A percentile compares a stretch with the other conserved stretches of the same genome.
Conservation (phyloP, 208 protist species). For the Pavlovales sp. region DNA sequence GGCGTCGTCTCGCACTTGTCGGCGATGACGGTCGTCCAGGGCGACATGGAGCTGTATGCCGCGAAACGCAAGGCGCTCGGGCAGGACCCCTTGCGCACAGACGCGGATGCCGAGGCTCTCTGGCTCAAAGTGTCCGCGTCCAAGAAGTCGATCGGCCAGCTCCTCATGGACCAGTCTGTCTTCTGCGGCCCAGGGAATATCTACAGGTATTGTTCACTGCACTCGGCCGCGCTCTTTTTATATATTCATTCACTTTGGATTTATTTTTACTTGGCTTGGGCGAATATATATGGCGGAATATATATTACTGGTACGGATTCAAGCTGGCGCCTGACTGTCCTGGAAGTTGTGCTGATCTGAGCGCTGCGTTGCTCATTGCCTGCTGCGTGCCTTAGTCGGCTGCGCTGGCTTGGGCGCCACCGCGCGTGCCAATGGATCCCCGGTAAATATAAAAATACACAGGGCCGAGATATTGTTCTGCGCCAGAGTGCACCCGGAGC, state of each 20-base stretch:
- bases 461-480: conserved; percentile 42
- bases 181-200: conserved; percentile 44
- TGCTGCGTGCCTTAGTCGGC: too few species aligned
- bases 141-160: conserved; percentile 25
- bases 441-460: too few species aligned
- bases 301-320: background rate
- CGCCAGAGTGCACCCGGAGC: conserved; percentile 7
- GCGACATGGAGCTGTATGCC: background rate
- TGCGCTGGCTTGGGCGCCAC: too few species aligned
- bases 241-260: too few species aligned
- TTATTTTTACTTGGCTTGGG: too few species aligned
- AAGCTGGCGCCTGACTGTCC: too few species aligned
- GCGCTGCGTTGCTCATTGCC: too few species aligned
- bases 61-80: conserved; percentile 12
- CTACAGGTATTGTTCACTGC: too few species aligned
- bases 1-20: conserved; percentile 38
- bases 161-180: conserved; percentile 45
- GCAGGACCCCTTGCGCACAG: conserved; percentile 32
- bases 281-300: background rate
- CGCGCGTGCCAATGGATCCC: too few species aligned
- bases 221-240: too few species aligned
- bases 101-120: conserved; percentile 36
- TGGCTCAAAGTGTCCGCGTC: background rate
- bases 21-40: conserved; percentile 44
- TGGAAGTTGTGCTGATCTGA: too few species aligned